Evolutionary conservation across 257 asterid species (phyloP), one percentile per base, ranked within the genome.

Genomic region (Jaltomata sinuosa): DNA sequence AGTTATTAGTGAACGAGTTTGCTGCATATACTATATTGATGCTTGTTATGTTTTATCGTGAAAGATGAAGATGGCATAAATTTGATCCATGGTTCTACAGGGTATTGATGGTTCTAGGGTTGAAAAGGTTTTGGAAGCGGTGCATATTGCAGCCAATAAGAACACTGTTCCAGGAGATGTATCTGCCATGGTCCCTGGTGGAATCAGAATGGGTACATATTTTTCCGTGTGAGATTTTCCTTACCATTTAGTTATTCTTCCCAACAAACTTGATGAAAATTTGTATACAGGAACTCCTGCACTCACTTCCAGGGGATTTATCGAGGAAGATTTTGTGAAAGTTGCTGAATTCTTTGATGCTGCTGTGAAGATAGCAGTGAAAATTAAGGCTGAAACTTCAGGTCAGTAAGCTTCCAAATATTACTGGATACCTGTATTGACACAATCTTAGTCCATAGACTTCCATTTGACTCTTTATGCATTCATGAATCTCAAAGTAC

Each of bases 101-200:
- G 93, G 97, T 19, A 95, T 94, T 83, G 99, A 95, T 92, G 98
- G 99, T 40, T 95, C 99, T 34, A 92, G 95, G 87, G 98, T 94
- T 64, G 99, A 95, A 88, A 95, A 95, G 84, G 97, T 95, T 79
- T 79, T 95, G 91, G 98, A 95, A 88, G 85, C 92, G 22, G 97
- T 95, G 82, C 99, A 95, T 85, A 95, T 95, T 84, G 99, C 99
- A 8, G 99, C 99, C 85, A 95, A 95, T 85, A 95, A 95, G 89
- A 95, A 95, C 77, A 95, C 99, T 3, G 99, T 95, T 85, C 99
- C 99, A 25, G 99, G 98, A 64, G 99, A 95, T 89, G 99, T 95
- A 47, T 95, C 99, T 49, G 98, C 99, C 85, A 94, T 95, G 98
- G 98, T 95, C 9, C 98, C 99, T 83, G 98, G 98, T 83, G 98